Conservation (phyloP, 1,139 yeast genomes). For the Kazachstania sp. region DNA sequence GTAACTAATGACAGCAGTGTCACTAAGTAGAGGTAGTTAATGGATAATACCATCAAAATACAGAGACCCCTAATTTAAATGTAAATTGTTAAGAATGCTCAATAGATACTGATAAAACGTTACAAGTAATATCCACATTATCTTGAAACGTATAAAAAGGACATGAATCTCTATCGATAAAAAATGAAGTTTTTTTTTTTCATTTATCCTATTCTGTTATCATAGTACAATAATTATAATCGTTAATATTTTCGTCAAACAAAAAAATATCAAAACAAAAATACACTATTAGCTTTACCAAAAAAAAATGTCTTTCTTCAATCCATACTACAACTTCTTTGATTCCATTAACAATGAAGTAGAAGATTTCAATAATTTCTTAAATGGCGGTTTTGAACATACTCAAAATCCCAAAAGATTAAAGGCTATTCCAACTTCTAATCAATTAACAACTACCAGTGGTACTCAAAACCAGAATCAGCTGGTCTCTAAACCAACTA, state of each 20-base stretch:
- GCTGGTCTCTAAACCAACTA: slow-evolving; percentile 5
- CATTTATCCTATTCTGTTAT: too few relatives aligned
- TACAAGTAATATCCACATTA: too few relatives aligned
- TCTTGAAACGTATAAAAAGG: too few relatives aligned
- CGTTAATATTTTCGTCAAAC: background rate
- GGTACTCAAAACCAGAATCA: background rate
- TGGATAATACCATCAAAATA: too few relatives aligned
- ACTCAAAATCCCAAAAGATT: slow-evolving; percentile 11
- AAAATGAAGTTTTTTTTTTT: too few relatives aligned
- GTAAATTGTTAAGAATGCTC: too few relatives aligned
- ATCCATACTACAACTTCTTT: slow-evolving; percentile 37
- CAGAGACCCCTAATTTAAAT: too few relatives aligned
- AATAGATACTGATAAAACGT: too few relatives aligned
- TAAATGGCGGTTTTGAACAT: slow-evolving; percentile 20
- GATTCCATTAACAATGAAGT: slow-evolving; percentile 37
- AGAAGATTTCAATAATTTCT: slow-evolving; percentile 30
- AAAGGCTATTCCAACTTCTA: background rate
- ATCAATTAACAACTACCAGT: background rate
- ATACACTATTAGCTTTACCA: background rate
- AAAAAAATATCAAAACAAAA: background rate
- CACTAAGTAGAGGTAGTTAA: too few relatives aligned
- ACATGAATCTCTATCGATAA: too few relatives aligned
- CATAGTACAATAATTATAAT: too few relatives aligned
- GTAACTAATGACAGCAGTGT: too few relatives aligned
- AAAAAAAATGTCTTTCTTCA: slow-evolving; percentile 34